These are phyloP conservation scores for Penicillium dipodomyicola DNA, from an alignment of 495 filamentous ascomycete genomes.

Conservation along the genomic window DNA sequence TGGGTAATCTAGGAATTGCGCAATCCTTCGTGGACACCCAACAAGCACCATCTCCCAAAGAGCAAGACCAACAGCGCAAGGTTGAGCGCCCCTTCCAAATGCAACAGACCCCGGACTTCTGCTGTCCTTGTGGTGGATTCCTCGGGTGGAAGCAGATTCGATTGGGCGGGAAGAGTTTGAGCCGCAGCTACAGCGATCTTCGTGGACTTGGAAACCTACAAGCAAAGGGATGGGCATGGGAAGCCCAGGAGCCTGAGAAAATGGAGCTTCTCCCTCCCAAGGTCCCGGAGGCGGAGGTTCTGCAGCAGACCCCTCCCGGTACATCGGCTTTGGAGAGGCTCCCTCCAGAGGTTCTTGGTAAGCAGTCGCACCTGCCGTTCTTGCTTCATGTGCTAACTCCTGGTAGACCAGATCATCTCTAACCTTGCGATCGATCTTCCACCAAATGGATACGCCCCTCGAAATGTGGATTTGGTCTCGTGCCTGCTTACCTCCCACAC, in stretches of 20 bases:
- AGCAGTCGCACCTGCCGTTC: conserved; percentile 29
- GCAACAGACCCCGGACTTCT: conserved; percentile 56
- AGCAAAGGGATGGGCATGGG: conserved; percentile 56
- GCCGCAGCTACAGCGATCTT: conserved; percentile 71
- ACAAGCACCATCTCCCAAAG: conserved; percentile 51
- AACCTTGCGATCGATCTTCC: conserved; percentile 72
- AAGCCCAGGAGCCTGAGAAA: conserved; percentile 32
- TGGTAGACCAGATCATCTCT: conserved; percentile 70
- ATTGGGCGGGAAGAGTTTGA: conserved; percentile 61
- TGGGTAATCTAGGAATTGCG: conserved; percentile 49
- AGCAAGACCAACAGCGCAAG: conserved; percentile 39
- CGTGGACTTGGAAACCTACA: conserved; percentile 50
- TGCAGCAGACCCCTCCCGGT: conserved; percentile 30
- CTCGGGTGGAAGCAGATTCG: conserved; percentile 71
- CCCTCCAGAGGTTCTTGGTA: conserved; percentile 71
- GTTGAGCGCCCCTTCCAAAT: conserved; percentile 29
- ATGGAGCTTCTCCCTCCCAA: conserved; percentile 26
- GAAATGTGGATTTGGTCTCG: conserved; percentile 79
- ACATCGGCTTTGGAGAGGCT: conserved; percentile 60
- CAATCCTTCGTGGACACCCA: conserved; percentile 72
- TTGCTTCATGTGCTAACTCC: conserved; percentile 19
- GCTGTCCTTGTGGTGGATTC: conserved; percentile 69
- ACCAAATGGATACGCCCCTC: conserved; percentile 71
- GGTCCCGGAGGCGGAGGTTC: conserved; percentile 27
- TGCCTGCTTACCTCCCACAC: conserved; percentile 73